phyloP scores from a whole-genome alignment of 1,139 yeast genomes.

The Eremothecium sinecaudum region DNA sequence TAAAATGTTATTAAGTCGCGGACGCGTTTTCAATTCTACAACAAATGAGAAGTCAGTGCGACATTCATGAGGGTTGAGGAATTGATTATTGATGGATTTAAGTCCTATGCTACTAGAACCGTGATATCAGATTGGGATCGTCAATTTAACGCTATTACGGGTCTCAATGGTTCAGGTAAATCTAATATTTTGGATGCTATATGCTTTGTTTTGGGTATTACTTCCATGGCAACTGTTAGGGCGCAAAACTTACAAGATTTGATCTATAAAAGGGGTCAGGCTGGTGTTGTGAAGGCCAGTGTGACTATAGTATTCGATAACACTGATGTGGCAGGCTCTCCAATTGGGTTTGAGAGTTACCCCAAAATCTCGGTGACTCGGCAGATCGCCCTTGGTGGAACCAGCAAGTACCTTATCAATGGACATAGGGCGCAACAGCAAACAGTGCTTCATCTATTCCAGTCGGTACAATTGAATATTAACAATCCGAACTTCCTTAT shows the following conservation, averaged over 20 bases:
- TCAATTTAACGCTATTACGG: constrained; percentile 95
- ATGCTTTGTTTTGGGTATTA: constrained; percentile 95
- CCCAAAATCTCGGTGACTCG: constrained; percentile 84
- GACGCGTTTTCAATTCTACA: too few relatives aligned
- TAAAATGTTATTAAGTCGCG: too few relatives aligned
- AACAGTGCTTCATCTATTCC: constrained; percentile 81
- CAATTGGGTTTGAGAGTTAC: constrained; percentile 78
- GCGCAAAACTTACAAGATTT: constrained; percentile 90
- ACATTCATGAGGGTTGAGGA: constrained; percentile 80
- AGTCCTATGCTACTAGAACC: constrained; percentile 94
- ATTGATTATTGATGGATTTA: constrained; percentile 92
- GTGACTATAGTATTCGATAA: constrained; percentile 94
- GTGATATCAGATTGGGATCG: constrained; percentile 94
- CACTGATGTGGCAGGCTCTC: constrained; percentile 61
- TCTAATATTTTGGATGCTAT: constrained; percentile 93
- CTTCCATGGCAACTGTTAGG: constrained; percentile 87
- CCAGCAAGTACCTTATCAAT: constrained; percentile 83
- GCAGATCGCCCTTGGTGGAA: constrained; percentile 84
- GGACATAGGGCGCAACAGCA: constrained; percentile 97
- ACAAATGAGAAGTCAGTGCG: too few relatives aligned
- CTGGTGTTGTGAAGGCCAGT: constrained; percentile 94
- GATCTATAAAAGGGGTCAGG: constrained; percentile 94
- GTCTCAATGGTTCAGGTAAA: constrained; percentile 94
- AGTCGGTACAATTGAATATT: constrained; percentile 88
- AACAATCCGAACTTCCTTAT: constrained; percentile 94